phyloP scores from a whole-genome alignment of 768 basidiomycete genomes.

The Rhodosporidiobolus odoratus region DNA sequence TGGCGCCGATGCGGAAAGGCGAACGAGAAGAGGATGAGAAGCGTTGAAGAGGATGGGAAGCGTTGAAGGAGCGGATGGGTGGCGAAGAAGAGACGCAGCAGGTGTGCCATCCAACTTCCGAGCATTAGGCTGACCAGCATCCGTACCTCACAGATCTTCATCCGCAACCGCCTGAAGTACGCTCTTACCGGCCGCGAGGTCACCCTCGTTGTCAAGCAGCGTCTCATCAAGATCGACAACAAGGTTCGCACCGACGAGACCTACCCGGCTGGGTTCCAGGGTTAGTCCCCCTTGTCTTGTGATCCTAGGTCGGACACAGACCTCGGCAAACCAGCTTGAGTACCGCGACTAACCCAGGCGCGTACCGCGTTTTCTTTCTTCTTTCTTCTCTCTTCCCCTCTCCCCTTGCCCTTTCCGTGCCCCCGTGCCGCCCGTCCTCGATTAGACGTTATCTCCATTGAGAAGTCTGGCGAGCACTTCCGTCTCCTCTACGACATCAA shows the following conservation, averaged over 20 bases:
- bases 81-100: not conserved
- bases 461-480: slow-evolving; percentile 99
- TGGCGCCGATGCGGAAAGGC: not conserved
- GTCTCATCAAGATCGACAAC: slow-evolving; percentile 94
- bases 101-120: not conserved
- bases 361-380: slow-evolving; percentile 7
- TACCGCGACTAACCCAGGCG: slow-evolving; percentile 11
- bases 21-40: not conserved
- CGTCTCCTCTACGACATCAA: slow-evolving; percentile 98
- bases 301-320: slow-evolving; percentile 1
- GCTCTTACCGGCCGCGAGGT: slow-evolving; percentile 96
- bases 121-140: not conserved
- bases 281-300: slow-evolving; percentile 52
- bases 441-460: slow-evolving; percentile 88
- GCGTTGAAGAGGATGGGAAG: not conserved
- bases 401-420: no score
- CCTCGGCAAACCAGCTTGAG: not conserved
- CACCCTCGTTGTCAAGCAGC: slow-evolving; percentile 86
- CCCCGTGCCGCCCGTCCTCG: no score
- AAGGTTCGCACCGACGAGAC: slow-evolving; percentile 98
- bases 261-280: slow-evolving; percentile 96
- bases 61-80: not conserved
- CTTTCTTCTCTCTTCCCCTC: not conserved
- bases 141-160: slow-evolving; percentile 59
- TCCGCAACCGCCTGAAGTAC: slow-evolving; percentile 98